These are phyloP conservation scores for Linum trigynum DNA, from an alignment of 345 rosid genomes.

Conservation along the genomic window DNA sequence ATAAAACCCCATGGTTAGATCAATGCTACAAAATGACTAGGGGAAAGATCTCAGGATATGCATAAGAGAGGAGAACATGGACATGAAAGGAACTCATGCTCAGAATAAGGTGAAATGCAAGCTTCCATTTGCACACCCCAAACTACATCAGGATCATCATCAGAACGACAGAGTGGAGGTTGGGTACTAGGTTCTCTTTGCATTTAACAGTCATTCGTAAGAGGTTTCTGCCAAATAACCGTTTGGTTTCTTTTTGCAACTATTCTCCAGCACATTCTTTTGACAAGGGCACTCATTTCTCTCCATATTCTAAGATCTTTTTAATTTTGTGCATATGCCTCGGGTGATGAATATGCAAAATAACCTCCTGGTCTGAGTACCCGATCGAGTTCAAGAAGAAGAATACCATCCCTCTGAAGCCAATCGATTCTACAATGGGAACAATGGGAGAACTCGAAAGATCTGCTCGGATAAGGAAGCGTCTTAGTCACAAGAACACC, in stretches of 20 bases:
- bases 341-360: slow-evolving; percentile 97
- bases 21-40: not conserved
- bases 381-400: slow-evolving; percentile 96
- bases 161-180: slow-evolving; percentile 88
- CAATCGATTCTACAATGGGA: slow-evolving; percentile 97
- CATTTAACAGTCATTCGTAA: slow-evolving; percentile 80
- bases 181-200: slow-evolving; percentile 69
- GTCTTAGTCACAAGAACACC: slow-evolving; percentile 95
- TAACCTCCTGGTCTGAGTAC: slow-evolving; percentile 96
- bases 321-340: slow-evolving; percentile 96
- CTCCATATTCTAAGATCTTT: slow-evolving; percentile 90
- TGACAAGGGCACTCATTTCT: slow-evolving; percentile 88
- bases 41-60: not conserved
- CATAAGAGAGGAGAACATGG: slow-evolving; percentile 6
- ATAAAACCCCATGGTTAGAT: slow-evolving; percentile 12
- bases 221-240: slow-evolving; percentile 92
- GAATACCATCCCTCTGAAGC: slow-evolving; percentile 98
- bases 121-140: slow-evolving; percentile 83
- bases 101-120: slow-evolving; percentile 82
- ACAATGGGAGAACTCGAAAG: slow-evolving; percentile 96
- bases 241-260: slow-evolving; percentile 92
- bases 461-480: slow-evolving; percentile 98
- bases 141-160: slow-evolving; percentile 84
- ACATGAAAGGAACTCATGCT: slow-evolving; percentile 47
- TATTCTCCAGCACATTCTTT: slow-evolving; percentile 91